Evolutionary conservation across 306 rosid species (phyloP).

Genomic region (Prunus mongolica): DNA sequence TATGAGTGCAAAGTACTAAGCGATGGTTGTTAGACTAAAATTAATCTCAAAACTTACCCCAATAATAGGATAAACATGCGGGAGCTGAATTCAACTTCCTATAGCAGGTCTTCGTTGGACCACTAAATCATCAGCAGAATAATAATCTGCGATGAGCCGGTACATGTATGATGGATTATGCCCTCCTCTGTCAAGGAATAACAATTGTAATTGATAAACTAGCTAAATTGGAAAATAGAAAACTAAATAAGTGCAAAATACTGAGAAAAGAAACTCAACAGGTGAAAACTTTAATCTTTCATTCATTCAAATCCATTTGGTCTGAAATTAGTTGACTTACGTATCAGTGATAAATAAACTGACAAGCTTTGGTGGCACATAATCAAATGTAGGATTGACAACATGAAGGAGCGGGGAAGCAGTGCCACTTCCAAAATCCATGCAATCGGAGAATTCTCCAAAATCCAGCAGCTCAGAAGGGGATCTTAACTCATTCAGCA

Average conservation of each 20-base stretch:
- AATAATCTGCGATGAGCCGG: constrained; percentile 92
- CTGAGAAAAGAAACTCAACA: not conserved
- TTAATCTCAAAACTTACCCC: constrained; percentile 29
- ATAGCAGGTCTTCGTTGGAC: constrained; percentile 53
- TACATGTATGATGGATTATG: constrained; percentile 95
- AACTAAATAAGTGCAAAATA: not conserved
- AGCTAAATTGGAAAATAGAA: constrained; percentile 3
- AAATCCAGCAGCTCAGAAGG: constrained; percentile 97
- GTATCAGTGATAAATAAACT: constrained; percentile 91
- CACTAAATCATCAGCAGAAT: constrained; percentile 93
- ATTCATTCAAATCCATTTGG: not conserved
- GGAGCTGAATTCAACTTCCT: constrained; percentile 48
- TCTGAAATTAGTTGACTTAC: constrained; percentile 51
- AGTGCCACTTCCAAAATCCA: constrained; percentile 72
- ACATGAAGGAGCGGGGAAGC: constrained; percentile 82
- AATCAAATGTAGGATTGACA: constrained; percentile 89
- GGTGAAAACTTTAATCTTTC: not conserved
- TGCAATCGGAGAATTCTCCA: constrained; percentile 93
- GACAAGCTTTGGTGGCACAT: constrained; percentile 91
- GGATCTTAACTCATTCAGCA: constrained; percentile 88
- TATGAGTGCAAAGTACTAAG: not conserved
- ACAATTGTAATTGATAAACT: constrained; percentile 17
- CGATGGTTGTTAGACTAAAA: not conserved
- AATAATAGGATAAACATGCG: constrained; percentile 20
- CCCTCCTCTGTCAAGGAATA: constrained; percentile 75